A percentile compares a stretch with the other conserved stretches of the same genome.
phyloP scores from a whole-genome alignment of 2,329 filamentous ascomycete species.

The Lachnellula cervina region DNA sequence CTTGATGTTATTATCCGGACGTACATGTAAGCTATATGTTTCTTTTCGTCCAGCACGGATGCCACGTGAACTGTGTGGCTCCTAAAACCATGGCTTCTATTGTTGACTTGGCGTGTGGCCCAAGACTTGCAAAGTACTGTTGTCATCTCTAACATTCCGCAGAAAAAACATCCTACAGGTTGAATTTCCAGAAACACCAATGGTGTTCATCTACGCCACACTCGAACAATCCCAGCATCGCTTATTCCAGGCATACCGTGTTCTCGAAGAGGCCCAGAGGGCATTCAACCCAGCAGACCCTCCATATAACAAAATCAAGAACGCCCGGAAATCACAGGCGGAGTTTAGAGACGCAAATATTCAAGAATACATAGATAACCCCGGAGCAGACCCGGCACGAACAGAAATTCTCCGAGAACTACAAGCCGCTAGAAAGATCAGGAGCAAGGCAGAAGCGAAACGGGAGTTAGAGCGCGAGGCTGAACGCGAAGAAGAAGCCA shows the following conservation, averaged over 20 bases:
- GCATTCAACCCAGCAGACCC: slow-evolving; percentile 21
- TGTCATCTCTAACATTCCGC: slow-evolving; percentile 4
- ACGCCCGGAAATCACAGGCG: slow-evolving; percentile 21
- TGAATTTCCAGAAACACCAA: slow-evolving; percentile 36
- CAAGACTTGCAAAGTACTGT: too few relatives aligned
- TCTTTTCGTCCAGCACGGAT: too few relatives aligned
- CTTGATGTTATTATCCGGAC: slow-evolving; percentile 12
- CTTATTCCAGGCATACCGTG: slow-evolving; percentile 30
- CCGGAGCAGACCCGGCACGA: neutral
- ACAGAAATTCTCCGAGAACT: slow-evolving; percentile 36
- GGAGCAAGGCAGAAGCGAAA: slow-evolving; percentile 30
- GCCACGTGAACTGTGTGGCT: too few relatives aligned
- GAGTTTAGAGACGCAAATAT: slow-evolving; percentile 11
- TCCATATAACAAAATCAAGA: slow-evolving; percentile 28
- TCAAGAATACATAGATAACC: slow-evolving; percentile 2
- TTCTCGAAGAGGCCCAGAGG: slow-evolving; percentile 34
- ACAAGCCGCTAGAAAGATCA: slow-evolving; percentile 33
- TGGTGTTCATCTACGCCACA: slow-evolving; percentile 33
- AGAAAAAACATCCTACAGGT: slow-evolving; percentile 23
- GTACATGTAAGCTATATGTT: slow-evolving; percentile 14
- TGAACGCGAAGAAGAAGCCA: slow-evolving; percentile 37
- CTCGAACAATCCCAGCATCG: slow-evolving; percentile 29
- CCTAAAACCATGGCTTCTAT: too few relatives aligned
- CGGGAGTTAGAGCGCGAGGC: slow-evolving; percentile 36
- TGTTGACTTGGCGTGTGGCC: too few relatives aligned